Base-by-base conservation (phyloP, 2,329 filamentous ascomycete genomes). In the Xylariaceae sp. region DNA sequence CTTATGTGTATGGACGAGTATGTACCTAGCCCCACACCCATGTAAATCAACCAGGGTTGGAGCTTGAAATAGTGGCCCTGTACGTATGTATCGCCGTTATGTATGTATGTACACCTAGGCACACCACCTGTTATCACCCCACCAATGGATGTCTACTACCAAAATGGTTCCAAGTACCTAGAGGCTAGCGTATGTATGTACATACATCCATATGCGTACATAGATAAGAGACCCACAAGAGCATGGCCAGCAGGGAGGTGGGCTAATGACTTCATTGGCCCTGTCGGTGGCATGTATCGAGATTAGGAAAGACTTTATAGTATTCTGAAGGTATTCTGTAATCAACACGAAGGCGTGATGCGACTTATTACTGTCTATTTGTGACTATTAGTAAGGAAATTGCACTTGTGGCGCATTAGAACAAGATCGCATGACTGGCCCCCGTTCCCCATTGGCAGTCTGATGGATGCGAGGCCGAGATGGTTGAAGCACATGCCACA, bases 261-360 rank as follows among this genome's bases (percentile, higher is more conserved):
- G 29, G 47, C 42, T 32, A 42, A 54, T 54, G 52, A 60, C 54
- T 44, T 62, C 57, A 62, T 60, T 62, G 57, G 60, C 42, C 21
- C 14, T 52, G 44, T 19, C n/a, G 20, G 26, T 56, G 57, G 54
- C 60, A 62, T 62, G 60, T 52, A 54, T 60, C 49, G 60, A 60
- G 49, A 57, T 51, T 56, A 45, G 21, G 41, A 32, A 50, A 6
- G 32, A 16, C 14, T 37, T 4, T 37, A 37, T 10, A 3, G 32
- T 29, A 53, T 50, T 54, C 54, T 49, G 50, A 50, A 19, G 44
- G 44, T 43, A 41, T 54, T 47, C 32, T 56, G 50, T 54, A 51
- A 43, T 46, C 32, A 54, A 50, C 53, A 48, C 43, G 49, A 49
- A 54, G 48, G 52, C 32, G 50, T 54, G 46, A 57, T 61, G 48